Evolutionary conservation across 1,139 yeast species (phyloP).

Genomic region (Geotrichum cucujoidarum): DNA sequence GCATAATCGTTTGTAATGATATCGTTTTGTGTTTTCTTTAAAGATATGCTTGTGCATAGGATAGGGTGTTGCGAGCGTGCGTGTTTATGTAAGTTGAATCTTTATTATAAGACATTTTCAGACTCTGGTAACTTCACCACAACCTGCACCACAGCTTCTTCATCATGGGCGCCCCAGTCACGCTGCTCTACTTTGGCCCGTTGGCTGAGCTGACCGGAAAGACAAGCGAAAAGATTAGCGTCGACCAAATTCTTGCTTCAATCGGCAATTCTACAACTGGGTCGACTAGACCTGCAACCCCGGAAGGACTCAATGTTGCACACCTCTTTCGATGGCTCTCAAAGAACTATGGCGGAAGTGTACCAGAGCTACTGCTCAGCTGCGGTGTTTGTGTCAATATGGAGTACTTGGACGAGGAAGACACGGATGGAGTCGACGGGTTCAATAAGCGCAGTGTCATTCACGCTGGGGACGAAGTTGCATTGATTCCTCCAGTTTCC

Average conservation of each 20-base stretch:
- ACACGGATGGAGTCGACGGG: conserved; percentile 12
- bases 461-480: conserved; percentile 32
- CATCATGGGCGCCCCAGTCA: background rate
- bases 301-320: background rate
- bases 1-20: background rate
- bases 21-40: background rate
- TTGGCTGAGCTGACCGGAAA: conserved; percentile 12
- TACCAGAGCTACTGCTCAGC: conserved; percentile 23
- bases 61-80: too few species aligned
- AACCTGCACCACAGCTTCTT: background rate
- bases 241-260: background rate
- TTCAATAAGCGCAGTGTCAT: conserved; percentile 11
- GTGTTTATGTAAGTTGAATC: too few species aligned
- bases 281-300: background rate
- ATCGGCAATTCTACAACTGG: background rate
- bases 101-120: background rate
- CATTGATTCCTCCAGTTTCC: conserved; percentile 41
- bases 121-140: background rate
- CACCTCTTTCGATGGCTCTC: background rate
- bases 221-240: background rate
- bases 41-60: too few species aligned
- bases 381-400: conserved; percentile 37
- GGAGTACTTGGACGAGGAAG: conserved; percentile 32
- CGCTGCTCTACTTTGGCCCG: conserved; percentile 17
- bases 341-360: conserved; percentile 1